A percentile compares a stretch with the other conserved stretches of the same genome.
phyloP scores from a whole-genome alignment of 1,139 yeast species.

The Protomyces arabidopsidicola region DNA sequence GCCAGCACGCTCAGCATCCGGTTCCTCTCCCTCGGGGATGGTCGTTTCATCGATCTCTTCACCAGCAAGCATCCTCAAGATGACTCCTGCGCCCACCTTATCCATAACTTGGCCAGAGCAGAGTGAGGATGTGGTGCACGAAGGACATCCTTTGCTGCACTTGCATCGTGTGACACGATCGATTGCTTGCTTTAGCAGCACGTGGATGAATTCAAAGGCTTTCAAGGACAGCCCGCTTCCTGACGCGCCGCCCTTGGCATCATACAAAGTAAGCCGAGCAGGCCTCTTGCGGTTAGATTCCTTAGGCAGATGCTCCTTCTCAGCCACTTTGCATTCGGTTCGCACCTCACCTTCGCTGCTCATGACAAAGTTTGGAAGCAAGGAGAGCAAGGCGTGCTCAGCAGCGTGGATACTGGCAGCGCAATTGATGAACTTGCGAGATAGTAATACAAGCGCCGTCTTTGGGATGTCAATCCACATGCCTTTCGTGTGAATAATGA shows the following conservation, averaged over 20 bases:
- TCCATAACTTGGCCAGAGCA: constrained; percentile 85
- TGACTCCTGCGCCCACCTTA: constrained; percentile 76
- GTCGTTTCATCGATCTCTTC: constrained; percentile 47
- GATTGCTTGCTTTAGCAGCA: constrained; percentile 57
- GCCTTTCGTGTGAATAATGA: constrained; percentile 64
- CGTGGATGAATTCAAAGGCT: constrained; percentile 71
- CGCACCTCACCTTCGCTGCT: constrained; percentile 65
- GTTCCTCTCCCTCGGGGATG: constrained; percentile 62
- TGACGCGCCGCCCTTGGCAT: constrained; percentile 64
- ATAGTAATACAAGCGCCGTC: constrained; percentile 55
- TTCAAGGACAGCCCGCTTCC: constrained; percentile 78
- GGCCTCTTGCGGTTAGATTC: constrained; percentile 71
- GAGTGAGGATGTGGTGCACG: constrained; percentile 70
- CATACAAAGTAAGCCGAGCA: constrained; percentile 77
- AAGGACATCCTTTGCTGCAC: constrained; percentile 86
- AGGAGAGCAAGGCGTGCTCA: constrained; percentile 57
- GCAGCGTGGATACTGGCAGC: constrained; percentile 98
- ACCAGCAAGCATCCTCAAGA: constrained; percentile 44
- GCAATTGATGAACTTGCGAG: constrained; percentile 54
- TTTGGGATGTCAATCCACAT: constrained; percentile 85
- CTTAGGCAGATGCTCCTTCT: constrained; percentile 78
- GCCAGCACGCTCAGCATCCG: constrained; percentile 22
- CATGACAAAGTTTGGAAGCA: constrained; percentile 37
- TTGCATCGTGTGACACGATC: constrained; percentile 59
- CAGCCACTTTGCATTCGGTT: constrained; percentile 96